phyloP scores from a whole-genome alignment of 1,139 yeast genomes.

The Blastobotrys elegans region DNA sequence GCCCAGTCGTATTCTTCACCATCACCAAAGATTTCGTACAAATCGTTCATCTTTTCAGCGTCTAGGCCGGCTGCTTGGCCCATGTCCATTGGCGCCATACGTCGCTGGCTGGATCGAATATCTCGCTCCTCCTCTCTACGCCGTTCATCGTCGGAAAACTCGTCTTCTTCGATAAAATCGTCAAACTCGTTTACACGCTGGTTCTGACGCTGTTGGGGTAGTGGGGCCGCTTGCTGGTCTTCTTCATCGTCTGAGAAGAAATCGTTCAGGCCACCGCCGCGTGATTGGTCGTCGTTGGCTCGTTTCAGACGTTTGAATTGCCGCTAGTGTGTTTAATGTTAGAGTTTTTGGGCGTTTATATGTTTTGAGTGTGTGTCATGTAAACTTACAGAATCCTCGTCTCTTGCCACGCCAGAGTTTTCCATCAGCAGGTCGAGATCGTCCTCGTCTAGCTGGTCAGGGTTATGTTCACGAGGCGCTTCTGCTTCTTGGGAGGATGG shows the following conservation, averaged over 20 bases:
- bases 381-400: constrained; percentile 27
- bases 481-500: constrained; percentile 10
- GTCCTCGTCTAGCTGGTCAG: constrained; percentile 86
- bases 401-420: constrained; percentile 62
- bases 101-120: constrained; percentile 25
- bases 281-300: constrained; percentile 32
- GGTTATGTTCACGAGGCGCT: constrained; percentile 30
- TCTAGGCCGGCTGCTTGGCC: constrained; percentile 74
- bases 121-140: constrained; percentile 35
- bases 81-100: constrained; percentile 36
- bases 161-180: constrained; percentile 96
- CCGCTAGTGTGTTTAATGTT: constrained; percentile 27
- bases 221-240: constrained; percentile 39
- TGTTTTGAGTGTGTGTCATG: too few species aligned
- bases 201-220: constrained; percentile 27
- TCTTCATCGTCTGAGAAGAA: constrained; percentile 87
- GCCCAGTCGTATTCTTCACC: constrained; percentile 99
- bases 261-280: constrained; percentile 55
- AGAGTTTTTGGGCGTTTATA: background rate
- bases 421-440: constrained; percentile 89
- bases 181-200: constrained; percentile 69
- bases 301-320: constrained; percentile 80
- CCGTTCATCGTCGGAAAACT: constrained; percentile 86
- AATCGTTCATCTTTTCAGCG: constrained; percentile 86
- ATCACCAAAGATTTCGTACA: constrained; percentile 93